A percentile compares a stretch with the other conserved stretches of the same genome.
Conservation (phyloP, 257 asterid species). For the Ligustrum vulgare region DNA sequence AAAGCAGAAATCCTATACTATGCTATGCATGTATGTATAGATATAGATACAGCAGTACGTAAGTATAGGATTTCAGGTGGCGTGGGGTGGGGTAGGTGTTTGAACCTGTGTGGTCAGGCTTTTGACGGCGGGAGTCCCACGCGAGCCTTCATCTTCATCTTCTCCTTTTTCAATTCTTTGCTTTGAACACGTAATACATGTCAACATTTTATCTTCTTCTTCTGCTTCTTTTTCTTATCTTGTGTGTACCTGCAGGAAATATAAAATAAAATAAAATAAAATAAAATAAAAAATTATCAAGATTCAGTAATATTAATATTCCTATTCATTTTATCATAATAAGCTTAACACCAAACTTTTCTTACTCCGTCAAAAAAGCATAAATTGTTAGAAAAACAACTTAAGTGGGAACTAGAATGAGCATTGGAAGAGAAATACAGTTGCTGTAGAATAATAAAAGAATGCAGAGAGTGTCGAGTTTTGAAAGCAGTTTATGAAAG, state of each 20-base stretch:
- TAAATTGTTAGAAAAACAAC: no score
- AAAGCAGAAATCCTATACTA: slow-evolving; percentile 8
- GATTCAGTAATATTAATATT: no score
- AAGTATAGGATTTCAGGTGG: neutral
- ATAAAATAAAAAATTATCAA: neutral
- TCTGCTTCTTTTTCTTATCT: neutral
- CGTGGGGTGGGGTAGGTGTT: slow-evolving; percentile 4
- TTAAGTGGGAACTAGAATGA: no score
- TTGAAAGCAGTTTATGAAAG: slow-evolving; percentile 51
- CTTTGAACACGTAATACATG: slow-evolving; percentile 97
- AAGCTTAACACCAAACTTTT: neutral
- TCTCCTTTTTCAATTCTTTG: slow-evolving; percentile 58
- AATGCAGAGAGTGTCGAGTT: slow-evolving; percentile 52
- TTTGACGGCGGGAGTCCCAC: slow-evolving; percentile 98
- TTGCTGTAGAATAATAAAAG: slow-evolving; percentile 37
- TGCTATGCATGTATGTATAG: neutral
- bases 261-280: neutral
- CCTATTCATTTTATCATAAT: no score
- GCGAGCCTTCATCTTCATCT: slow-evolving; percentile 65
- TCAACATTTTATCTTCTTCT: slow-evolving; percentile 60
- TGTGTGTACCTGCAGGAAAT: slow-evolving; percentile 27
- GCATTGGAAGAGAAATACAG: slow-evolving; percentile 4
- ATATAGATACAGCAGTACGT: neutral
- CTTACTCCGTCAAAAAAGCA: neutral
- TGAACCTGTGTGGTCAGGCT: slow-evolving; percentile 97